Evolutionary conservation across 768 basidiomycete genomes (phyloP).

Genomic region (Lepiota subincarnata): DNA sequence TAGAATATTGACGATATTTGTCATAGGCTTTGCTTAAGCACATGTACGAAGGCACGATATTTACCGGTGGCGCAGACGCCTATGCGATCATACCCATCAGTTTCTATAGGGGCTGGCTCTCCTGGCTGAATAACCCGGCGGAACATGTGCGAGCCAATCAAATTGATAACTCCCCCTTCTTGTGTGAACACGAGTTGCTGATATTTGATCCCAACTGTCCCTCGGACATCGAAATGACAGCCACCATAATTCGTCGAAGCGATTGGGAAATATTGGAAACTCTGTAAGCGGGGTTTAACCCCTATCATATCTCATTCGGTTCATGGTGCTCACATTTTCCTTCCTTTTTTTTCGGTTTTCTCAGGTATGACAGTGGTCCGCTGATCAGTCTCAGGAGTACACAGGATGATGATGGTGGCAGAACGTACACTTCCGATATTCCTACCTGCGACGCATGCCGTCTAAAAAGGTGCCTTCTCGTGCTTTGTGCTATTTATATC

Average conservation of each 20-base stretch:
- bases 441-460: constrained; percentile 62
- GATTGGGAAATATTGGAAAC: constrained; percentile 64
- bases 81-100: constrained; percentile 57
- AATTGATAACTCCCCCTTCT: constrained; percentile 57
- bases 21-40: constrained; percentile 57
- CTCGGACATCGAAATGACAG: constrained; percentile 53
- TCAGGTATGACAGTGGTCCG: constrained; percentile 56
- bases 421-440: constrained; percentile 42
- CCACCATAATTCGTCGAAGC: constrained; percentile 51
- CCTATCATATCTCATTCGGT: constrained; percentile 8
- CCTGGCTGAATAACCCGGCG: constrained; percentile 61
- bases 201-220: constrained; percentile 61
- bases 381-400: constrained; percentile 34
- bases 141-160: constrained; percentile 52
- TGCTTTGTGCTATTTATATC: background rate
- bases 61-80: constrained; percentile 33
- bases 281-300: constrained; percentile 39
- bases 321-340: constrained; percentile 9
- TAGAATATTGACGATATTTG: background rate
- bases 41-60: constrained; percentile 54
- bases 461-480: constrained; percentile 45
- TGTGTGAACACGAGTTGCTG: constrained; percentile 66
- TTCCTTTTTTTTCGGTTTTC: too few relatives aligned
- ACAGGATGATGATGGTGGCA: constrained; percentile 24
- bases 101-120: constrained; percentile 66